phyloP scores from a whole-genome alignment of 2,329 filamentous ascomycete species.

The Blumeriella jaapii region DNA sequence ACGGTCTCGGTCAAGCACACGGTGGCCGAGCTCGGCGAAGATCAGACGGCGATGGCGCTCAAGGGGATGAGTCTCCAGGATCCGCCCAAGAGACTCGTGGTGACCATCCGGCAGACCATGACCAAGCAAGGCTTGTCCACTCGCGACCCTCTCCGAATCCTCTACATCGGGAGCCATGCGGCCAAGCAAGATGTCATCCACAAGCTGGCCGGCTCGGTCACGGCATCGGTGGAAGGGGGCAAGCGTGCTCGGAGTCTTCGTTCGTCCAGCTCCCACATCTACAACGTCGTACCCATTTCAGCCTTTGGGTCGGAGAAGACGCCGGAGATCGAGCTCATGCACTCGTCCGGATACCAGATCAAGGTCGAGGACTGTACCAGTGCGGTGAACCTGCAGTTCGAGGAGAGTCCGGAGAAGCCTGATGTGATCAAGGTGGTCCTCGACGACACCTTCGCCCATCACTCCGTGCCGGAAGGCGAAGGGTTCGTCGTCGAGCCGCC shows the following conservation, averaged over 20 bases:
- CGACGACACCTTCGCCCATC: conserved; percentile 29
- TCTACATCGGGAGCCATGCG: conserved; percentile 37
- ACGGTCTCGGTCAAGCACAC: conserved; percentile 37
- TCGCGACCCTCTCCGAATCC: conserved; percentile 35
- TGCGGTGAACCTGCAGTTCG: conserved; percentile 28
- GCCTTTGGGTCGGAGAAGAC: conserved; percentile 35
- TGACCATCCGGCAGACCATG: conserved; percentile 39
- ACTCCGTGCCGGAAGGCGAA: conserved; percentile 27
- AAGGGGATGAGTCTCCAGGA: conserved; percentile 26
- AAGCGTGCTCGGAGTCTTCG: conserved; percentile 25
- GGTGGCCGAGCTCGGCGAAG: conserved; percentile 32
- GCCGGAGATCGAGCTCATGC: conserved; percentile 40
- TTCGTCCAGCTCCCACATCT: conserved; percentile 32
- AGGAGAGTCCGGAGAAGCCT: conserved; percentile 27
- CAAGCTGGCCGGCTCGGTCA: conserved; percentile 38
- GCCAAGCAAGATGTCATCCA: conserved; percentile 32
- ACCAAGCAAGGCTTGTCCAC: conserved; percentile 34
- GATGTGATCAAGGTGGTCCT: conserved; percentile 30
- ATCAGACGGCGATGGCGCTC: conserved; percentile 30
- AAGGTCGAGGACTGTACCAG: conserved; percentile 37
- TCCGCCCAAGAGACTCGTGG: conserved; percentile 30
- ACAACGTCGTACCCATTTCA: conserved; percentile 40
- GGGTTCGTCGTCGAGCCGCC: conserved; percentile 30
- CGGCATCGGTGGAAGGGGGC: conserved; percentile 29
- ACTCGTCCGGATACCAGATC: conserved; percentile 39